Conservation (phyloP, 768 basidiomycete genomes). For the Tricholoma terreum region DNA sequence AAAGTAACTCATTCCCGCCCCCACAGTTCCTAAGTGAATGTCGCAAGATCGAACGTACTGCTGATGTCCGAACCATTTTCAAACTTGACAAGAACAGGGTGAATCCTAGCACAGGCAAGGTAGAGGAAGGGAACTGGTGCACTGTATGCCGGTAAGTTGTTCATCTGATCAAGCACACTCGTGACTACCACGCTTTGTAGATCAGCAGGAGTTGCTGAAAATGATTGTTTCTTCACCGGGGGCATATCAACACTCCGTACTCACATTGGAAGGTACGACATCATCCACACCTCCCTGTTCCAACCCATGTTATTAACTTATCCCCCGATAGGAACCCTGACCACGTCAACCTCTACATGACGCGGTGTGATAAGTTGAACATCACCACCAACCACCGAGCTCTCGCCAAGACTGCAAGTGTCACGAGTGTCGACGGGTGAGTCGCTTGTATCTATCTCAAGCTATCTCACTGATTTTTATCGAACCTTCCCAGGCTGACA, state of each 20-base stretch:
- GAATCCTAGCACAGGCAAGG: neutral
- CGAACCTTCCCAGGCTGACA: too few species aligned
- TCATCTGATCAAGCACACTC: neutral
- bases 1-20: too few species aligned
- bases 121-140: neutral
- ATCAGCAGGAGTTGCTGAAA: neutral
- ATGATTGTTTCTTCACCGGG: neutral
- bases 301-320: too few species aligned
- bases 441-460: too few species aligned
- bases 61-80: neutral
- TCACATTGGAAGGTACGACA: neutral
- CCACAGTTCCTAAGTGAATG: neutral
- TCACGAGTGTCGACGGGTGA: too few species aligned
- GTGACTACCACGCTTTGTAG: neutral
- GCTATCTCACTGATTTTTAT: too few species aligned
- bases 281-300: too few species aligned
- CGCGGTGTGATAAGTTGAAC: too few species aligned
- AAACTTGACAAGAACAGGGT: neutral
- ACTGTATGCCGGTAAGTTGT: neutral
- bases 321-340: too few species aligned
- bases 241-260: neutral
- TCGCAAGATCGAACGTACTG: neutral
- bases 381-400: too few species aligned
- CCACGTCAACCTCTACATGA: too few species aligned
- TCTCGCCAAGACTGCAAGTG: too few species aligned